Base-by-base conservation (phyloP, 768 basidiomycete species). In the Auricularia sp. region DNA sequence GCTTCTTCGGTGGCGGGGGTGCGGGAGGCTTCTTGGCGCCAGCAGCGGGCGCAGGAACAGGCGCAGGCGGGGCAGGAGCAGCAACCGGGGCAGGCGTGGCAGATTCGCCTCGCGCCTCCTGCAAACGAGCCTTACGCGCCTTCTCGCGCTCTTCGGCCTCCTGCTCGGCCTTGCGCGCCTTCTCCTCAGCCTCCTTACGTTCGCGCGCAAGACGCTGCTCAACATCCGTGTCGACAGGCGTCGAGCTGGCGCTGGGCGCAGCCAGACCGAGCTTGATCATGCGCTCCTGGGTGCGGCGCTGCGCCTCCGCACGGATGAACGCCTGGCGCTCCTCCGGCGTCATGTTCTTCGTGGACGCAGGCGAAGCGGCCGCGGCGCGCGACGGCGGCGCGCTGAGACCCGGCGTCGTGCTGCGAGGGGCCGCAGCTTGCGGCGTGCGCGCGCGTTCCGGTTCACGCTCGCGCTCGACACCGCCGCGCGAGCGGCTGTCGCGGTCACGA, bases 111-210 rank as follows among this genome's bases (percentile, higher is more conserved):
- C 84, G 87, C 75, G 91, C 94, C 42, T 80, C 83, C 56, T 89
- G 90, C 45, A 98, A 73, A 62, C 91, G 80, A 68, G 90, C 89
- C 68, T 78, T 81, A 56, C 96, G 81, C 51, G 83, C 73, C 61
- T 81, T 80, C 70, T 94, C 92, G 64, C 94, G 80, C 67, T 90
- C 90, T 68, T 89, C 88, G 2, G 89, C 88, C 69, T 90, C 86
- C 67, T 81, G 82, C 74, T 97, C 94, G 0, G 93, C 94, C 61
- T 81, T 77, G 64, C 80, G 82, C 0, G 83, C 84, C 73, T 90
- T 92, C 73, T 92, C 90, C 68, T 94, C 94, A 0, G 95, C 95
- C 72, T 97, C 96, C 72, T 83, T 86, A 79, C 89, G 90, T 71
- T 98, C 96, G 69, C 86, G 81, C 44, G 84, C 86, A 4, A 98